Base-by-base conservation (phyloP, 257 asterid genomes). In the Gentiana macrophylla region DNA sequence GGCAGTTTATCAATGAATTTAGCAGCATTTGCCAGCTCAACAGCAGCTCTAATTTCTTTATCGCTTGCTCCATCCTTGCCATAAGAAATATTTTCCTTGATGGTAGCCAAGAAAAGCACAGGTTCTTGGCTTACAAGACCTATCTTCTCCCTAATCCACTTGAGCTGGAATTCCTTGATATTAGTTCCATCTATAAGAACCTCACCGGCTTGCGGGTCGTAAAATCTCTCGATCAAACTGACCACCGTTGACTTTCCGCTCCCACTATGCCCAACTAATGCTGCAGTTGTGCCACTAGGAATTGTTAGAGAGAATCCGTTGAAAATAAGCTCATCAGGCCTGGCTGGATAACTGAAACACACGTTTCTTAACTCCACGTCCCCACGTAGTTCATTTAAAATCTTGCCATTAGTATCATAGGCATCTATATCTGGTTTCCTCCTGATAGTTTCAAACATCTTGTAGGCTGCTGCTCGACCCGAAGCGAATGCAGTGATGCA, bases 61-160 rank as follows among this genome's bases (percentile, higher is more conserved):
- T 59, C 64, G 35, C 84, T 82, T 5, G 94, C 96, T 35, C 84
- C 77, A 0, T 84, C 79, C 66, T 84, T 88, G 6, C 96, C 94
- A 38, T 88, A 88, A 0, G 85, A 67, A 55, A 88, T 84, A 53
- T 88, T 88, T 7, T 88, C 96, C 89, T 81, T 82, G 55, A 84
- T 79, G 79, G 81, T 84, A 12, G 84, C 80, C 38, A 76, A 60
- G 50, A 88, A 88, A 56, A 88, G 77, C 11, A 76, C 90, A 4
- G 94, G 96, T 57, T 88, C 96, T 66, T 88, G 96, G 73, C 96
- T 84, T 33, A 88, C 96, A 61, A 88, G 80, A 56, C 94, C 89
- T 15, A 88, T 88, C 67, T 79, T 82, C 3, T 80, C 84, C 68
- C 96, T 82, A 34, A 88, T 80, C 96, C 96, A 88, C 64, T 75